Evolutionary conservation across 2,329 filamentous ascomycete species (phyloP), one percentile per base, ranked within the genome.

Genomic region (Exophiala mesophila): DNA sequence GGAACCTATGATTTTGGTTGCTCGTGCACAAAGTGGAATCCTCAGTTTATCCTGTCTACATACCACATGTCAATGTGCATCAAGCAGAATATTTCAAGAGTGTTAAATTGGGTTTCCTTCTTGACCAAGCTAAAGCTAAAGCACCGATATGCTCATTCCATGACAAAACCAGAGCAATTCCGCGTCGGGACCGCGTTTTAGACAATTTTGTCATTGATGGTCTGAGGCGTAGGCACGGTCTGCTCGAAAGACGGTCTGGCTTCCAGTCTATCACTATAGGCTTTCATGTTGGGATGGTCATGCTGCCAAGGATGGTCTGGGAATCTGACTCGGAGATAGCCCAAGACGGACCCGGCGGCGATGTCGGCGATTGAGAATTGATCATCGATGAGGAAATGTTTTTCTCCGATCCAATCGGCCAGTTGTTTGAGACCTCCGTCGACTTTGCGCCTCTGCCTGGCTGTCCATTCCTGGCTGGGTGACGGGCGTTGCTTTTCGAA

Each of bases 381-480:
- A n/a, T 60, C 49, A 8, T 56, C 59, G 10, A 65, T 48, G 1
- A 64, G 21, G 47, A 55, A 65, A 3, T 56, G 39, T 21, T 54
- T 52, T 7, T 59, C 40, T 9, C 36, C 44, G 23, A 26, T 26
- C 47, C 31, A 62, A 2, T 52, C 49, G 13, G 50, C 54, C 39
- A 65, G 46, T 21, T 58, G 59, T 50, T 53, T 57, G 33, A 61
- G 41, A 18, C 57, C 61, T 17, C 63, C 61, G 39, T 63, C 57
- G 36, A 62, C 57, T 52, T 61, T 62, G 23, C 59, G 53, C 52
- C 59, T 57, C 54, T 62, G 63, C 39, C 63, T 54, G n/a, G 44
- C 37, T 10, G 56, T 55, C 63, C 62, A 65, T 2, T 59, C 57
- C 21, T 56, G 41, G 9, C 55, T 58, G 39, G 55, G 54, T 33